phyloP scores from a whole-genome alignment of 148 eudicot genomes.

The Chenopodium berlandieri region DNA sequence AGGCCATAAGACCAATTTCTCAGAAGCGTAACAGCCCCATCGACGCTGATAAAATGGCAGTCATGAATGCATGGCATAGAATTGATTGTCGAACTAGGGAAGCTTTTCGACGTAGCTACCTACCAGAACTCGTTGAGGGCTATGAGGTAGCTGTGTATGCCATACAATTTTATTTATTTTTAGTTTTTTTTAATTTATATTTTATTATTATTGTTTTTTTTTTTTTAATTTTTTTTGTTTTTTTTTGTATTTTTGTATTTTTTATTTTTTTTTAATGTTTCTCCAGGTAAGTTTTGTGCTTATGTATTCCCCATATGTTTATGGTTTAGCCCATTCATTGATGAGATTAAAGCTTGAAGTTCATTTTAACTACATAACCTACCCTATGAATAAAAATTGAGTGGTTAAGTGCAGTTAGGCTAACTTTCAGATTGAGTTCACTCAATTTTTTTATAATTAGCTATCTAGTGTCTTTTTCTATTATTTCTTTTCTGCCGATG shows the following conservation, averaged over 20 bases:
- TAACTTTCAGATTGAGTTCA: neutral
- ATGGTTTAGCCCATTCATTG: neutral
- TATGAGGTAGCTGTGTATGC: slow-evolving; percentile 59
- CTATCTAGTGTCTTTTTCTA: neutral
- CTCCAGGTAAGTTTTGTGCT: neutral
- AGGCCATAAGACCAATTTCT: slow-evolving; percentile 40
- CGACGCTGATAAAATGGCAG: slow-evolving; percentile 70
- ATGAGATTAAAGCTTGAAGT: neutral
- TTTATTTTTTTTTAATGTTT: neutral
- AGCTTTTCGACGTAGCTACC: slow-evolving; percentile 84
- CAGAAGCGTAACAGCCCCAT: slow-evolving; percentile 48
- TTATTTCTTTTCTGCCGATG: neutral
- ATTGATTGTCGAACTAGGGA: slow-evolving; percentile 85
- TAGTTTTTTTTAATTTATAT: too few relatives aligned
- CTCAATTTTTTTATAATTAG: neutral
- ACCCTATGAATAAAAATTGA: neutral
- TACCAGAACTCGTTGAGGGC: slow-evolving; percentile 54
- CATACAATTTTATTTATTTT: neutral
- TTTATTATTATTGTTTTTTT: too few relatives aligned
- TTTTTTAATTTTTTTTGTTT: too few relatives aligned
- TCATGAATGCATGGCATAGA: slow-evolving; percentile 87
- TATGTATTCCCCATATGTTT: neutral
- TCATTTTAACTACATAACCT: neutral
- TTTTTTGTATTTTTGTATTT: too few relatives aligned
- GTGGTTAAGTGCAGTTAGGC: neutral